phyloP scores from a whole-genome alignment of 352 stramenopile species.

The Pythium diclinum region DNA sequence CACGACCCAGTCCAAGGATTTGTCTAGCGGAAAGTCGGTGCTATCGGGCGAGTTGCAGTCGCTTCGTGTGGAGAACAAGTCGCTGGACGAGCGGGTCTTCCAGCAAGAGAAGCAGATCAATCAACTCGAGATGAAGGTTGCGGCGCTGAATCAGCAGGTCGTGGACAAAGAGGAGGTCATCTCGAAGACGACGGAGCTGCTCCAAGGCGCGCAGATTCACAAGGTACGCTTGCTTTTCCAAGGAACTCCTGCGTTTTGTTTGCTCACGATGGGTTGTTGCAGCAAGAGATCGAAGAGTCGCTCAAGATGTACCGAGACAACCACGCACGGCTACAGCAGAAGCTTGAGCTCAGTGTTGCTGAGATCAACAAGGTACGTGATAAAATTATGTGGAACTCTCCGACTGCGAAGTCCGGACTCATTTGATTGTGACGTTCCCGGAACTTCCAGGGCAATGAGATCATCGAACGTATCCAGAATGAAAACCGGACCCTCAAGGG shows the following conservation, averaged over 20 bases:
- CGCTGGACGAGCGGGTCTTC: slow-evolving; percentile 77
- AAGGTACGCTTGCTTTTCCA: slow-evolving; percentile 31
- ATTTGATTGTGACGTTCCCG: neutral
- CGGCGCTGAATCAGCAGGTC: slow-evolving; percentile 74
- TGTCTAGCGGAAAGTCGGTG: slow-evolving; percentile 39
- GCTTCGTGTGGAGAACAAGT: slow-evolving; percentile 68
- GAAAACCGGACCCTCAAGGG: slow-evolving; percentile 73
- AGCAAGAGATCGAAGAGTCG: slow-evolving; percentile 82
- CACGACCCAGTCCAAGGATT: slow-evolving; percentile 52
- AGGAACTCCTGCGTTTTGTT: neutral
- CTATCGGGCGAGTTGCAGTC: slow-evolving; percentile 49
- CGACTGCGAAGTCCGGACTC: neutral
- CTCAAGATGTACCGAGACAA: slow-evolving; percentile 88
- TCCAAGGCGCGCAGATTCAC: slow-evolving; percentile 61
- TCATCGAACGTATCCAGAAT: slow-evolving; percentile 87
- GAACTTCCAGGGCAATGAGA: slow-evolving; percentile 82
- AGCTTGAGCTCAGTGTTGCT: slow-evolving; percentile 85
- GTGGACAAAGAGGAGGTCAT: slow-evolving; percentile 75
- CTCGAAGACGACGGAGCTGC: slow-evolving; percentile 63
- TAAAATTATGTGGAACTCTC: neutral
- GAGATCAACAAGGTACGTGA: slow-evolving; percentile 87
- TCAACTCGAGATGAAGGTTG: slow-evolving; percentile 64
- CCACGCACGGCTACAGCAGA: slow-evolving; percentile 77
- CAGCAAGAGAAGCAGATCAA: slow-evolving; percentile 84
- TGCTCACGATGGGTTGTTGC: slow-evolving; percentile 2